Evolutionary conservation across 2,329 filamentous ascomycete genomes (phyloP), one percentile per base, ranked within the genome.

Genomic region (Hirsutella minnesotensis): DNA sequence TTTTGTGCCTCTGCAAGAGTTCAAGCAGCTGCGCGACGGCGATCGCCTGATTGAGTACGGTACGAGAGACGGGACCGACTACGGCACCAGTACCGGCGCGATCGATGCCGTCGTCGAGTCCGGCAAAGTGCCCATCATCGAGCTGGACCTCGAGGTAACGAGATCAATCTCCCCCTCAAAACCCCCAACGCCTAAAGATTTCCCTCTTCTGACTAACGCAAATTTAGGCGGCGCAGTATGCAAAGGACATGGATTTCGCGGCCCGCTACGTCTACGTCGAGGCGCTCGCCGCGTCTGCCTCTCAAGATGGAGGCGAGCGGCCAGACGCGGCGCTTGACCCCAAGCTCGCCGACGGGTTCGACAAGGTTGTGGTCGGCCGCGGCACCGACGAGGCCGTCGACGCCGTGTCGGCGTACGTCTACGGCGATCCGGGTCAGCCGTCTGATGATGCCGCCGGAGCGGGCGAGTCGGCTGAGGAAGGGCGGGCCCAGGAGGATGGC

Each of bases 101-200:
- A 64, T 79, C 1, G 72, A 76, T 15, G 63, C 64, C 12, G 64
- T 79, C 20, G 58, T 64, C 16, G 70, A 73, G 38, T 56, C 64
- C 9, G 74, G 73, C 34, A 80, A 80, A 56, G 74, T 89, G 24
- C 70, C 77, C 2, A 49, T 81, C 3, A 65, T 79, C 49, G 64
- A 69, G 47, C 63, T 79, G 52, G 67, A 72, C 43, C 52, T 62
- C 15, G 68, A 76, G 54, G 76, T 77, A 65, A 27, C 7, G 12
- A 27, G 7, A 27, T 7, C 24, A 61, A 65, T 35, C 9, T 30
- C 19, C 19, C 20, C 19, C 21, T 20, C 18, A n/a, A n/a, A n/a
- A n/a, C n/a, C n/a, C n/a, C n/a, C n/a, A n/a, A n/a, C n/a, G n/a
- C n/a, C n/a, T n/a, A n/a, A n/a, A n/a, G n/a, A 13, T 3, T 20